Evolutionary conservation across 306 rosid species (phyloP).

Genomic region (Trifolium dubium): DNA sequence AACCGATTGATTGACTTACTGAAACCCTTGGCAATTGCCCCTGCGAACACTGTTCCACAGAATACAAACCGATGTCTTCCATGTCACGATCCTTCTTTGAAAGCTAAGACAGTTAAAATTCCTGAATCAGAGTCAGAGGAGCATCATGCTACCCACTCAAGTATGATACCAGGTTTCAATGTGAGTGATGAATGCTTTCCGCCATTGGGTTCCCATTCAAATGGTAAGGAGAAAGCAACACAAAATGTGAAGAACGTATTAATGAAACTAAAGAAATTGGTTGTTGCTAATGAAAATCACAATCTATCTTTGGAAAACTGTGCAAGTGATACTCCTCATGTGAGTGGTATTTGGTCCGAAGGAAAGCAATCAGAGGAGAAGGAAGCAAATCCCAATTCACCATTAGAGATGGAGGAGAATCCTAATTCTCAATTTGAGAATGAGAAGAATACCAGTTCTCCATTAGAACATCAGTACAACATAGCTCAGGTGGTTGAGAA

Average conservation of each 20-base stretch:
- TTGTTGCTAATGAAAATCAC: constrained; percentile 46
- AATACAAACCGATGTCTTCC: constrained; percentile 44
- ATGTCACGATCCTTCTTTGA: constrained; percentile 38
- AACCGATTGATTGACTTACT: constrained; percentile 54
- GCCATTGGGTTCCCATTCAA: constrained; percentile 45
- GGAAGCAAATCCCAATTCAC: background rate
- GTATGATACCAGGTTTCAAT: constrained; percentile 44
- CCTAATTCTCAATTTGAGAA: background rate
- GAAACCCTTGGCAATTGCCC: constrained; percentile 52
- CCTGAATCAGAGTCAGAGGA: constrained; percentile 45
- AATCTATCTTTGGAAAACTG: constrained; percentile 41
- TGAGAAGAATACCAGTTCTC: constrained; percentile 28
- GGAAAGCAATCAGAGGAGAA: constrained; percentile 33
- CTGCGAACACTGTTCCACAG: constrained; percentile 30
- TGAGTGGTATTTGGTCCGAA: background rate
- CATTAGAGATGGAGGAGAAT: background rate
- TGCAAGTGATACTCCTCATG: constrained; percentile 38
- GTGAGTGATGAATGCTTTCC: constrained; percentile 47
- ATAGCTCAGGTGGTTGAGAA: constrained; percentile 58
- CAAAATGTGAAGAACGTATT: constrained; percentile 54
- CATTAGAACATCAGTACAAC: constrained; percentile 44
- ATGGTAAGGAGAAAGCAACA: constrained; percentile 39
- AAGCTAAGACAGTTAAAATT: constrained; percentile 44
- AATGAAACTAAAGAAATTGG: constrained; percentile 64
- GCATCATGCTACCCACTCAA: constrained; percentile 37